These are phyloP conservation scores for Thraustotheca clavata DNA, from an alignment of 352 stramenopile genomes.

Conservation along the genomic window DNA sequence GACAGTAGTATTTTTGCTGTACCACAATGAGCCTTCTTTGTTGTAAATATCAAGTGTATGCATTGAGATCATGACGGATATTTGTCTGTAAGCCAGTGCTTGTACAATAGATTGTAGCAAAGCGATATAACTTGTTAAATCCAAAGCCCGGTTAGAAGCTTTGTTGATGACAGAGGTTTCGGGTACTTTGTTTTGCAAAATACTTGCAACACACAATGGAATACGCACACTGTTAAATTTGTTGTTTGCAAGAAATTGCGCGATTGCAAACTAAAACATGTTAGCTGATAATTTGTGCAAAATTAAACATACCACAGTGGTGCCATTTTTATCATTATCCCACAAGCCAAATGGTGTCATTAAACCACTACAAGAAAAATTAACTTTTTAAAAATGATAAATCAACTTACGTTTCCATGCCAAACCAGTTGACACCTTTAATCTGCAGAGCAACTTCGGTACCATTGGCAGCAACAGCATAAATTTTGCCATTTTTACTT, in stretches of 20 bases:
- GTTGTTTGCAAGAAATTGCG: slow-evolving; percentile 56
- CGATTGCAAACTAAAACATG: slow-evolving; percentile 42
- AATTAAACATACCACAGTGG: slow-evolving; percentile 34
- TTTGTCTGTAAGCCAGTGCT: slow-evolving; percentile 33
- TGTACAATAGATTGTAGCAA: slow-evolving; percentile 39
- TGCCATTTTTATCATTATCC: slow-evolving; percentile 61
- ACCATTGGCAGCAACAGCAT: slow-evolving; percentile 52
- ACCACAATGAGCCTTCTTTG: slow-evolving; percentile 37
- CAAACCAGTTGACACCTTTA: slow-evolving; percentile 66
- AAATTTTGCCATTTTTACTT: slow-evolving; percentile 60
- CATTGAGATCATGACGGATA: slow-evolving; percentile 44
- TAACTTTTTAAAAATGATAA: slow-evolving; percentile 7
- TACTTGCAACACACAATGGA: slow-evolving; percentile 49
- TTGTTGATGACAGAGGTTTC: slow-evolving; percentile 32
- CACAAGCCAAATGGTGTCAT: slow-evolving; percentile 53
- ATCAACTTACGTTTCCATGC: slow-evolving; percentile 34
- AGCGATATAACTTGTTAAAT: slow-evolving; percentile 38
- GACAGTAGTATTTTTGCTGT: slow-evolving; percentile 30
- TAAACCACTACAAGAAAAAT: slow-evolving; percentile 53
- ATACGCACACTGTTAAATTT: slow-evolving; percentile 72
- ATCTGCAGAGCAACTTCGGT: slow-evolving; percentile 57
- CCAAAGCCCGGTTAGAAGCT: slow-evolving; percentile 49
- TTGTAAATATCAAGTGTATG: slow-evolving; percentile 41
- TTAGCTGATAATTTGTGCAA: not conserved
- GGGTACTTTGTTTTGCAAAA: slow-evolving; percentile 51